Conservation (phyloP, 805 yeast species). For the Saturnispora gosingensis region DNA sequence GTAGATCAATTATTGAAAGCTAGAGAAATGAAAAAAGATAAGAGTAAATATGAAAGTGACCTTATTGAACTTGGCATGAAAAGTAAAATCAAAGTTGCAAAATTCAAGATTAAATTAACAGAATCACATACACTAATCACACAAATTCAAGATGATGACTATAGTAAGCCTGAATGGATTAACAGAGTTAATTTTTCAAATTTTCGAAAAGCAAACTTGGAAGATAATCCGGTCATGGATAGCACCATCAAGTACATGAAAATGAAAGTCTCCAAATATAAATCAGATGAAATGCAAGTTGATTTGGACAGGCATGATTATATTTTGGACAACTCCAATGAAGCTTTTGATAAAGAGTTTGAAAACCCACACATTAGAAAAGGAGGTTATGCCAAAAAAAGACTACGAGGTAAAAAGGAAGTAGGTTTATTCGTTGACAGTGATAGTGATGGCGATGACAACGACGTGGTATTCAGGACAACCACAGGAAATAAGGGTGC, state of each 20-base stretch:
- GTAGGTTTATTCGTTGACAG: slow-evolving; percentile 10
- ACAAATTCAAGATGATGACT: not conserved
- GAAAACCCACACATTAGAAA: not conserved
- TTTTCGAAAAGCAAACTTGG: slow-evolving; percentile 11
- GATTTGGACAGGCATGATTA: slow-evolving; percentile 9
- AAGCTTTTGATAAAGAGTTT: slow-evolving; percentile 4
- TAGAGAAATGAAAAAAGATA: slow-evolving; percentile 12
- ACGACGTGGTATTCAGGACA: not conserved
- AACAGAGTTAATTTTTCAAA: slow-evolving; percentile 15
- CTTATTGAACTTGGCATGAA: not conserved
- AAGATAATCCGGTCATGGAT: slow-evolving; percentile 15
- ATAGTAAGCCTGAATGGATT: slow-evolving; percentile 13
- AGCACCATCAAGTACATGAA: slow-evolving; percentile 16
- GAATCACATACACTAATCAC: not conserved
- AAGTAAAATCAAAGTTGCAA: slow-evolving; percentile 8
- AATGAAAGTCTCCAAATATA: slow-evolving; percentile 13
- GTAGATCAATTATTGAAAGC: slow-evolving; percentile 11
- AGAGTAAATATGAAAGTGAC: slow-evolving; percentile 3
- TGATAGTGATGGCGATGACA: slow-evolving; percentile 8
- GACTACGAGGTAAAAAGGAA: not conserved
- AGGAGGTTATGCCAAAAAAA: not conserved
- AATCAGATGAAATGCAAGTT: slow-evolving; percentile 10
- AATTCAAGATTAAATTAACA: slow-evolving; percentile 10
- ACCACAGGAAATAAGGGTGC: not conserved
- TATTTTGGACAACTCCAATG: slow-evolving; percentile 7